phyloP scores from a whole-genome alignment of 2,329 filamentous ascomycete species.

The Alternaria ventricosa region DNA sequence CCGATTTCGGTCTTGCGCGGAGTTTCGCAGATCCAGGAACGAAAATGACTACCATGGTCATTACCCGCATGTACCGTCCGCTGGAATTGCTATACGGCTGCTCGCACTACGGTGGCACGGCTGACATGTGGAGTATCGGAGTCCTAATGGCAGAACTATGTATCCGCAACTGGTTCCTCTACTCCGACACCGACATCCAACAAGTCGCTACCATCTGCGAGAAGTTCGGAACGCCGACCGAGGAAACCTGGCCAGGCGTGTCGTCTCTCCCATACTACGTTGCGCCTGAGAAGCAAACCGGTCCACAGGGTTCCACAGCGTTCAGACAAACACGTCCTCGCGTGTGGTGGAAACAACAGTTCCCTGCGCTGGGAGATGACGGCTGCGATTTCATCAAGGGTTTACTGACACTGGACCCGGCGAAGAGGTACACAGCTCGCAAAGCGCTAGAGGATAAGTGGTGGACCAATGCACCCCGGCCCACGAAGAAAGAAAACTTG shows the following conservation, averaged over 20 bases:
- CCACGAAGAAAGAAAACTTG: constrained; percentile 80
- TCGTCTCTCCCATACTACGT: constrained; percentile 80
- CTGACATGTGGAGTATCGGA: constrained; percentile 94
- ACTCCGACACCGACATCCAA: constrained; percentile 83
- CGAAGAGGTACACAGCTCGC: constrained; percentile 77
- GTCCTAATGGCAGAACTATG: constrained; percentile 93
- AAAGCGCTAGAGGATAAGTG: constrained; percentile 82
- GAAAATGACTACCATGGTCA: constrained; percentile 91
- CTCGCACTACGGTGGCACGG: constrained; percentile 84
- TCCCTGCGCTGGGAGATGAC: constrained; percentile 78
- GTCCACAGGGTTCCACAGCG: constrained; percentile 36
- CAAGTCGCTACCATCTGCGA: constrained; percentile 86
- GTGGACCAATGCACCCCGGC: constrained; percentile 84
- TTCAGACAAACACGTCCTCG: constrained; percentile 68
- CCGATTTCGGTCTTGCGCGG: constrained; percentile 95
- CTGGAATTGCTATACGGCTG: constrained; percentile 93
- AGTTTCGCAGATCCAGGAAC: constrained; percentile 87
- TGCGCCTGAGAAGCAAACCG: constrained; percentile 59
- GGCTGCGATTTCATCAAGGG: constrained; percentile 88
- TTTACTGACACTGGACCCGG: constrained; percentile 86
- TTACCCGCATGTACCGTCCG: constrained; percentile 95
- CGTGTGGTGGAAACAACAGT: constrained; percentile 76
- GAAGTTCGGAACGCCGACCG: constrained; percentile 86
- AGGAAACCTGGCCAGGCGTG: constrained; percentile 95
- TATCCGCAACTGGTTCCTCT: constrained; percentile 80